Evolutionary conservation across 345 rosid genomes (phyloP).

Genomic region (Psidium guajava): DNA sequence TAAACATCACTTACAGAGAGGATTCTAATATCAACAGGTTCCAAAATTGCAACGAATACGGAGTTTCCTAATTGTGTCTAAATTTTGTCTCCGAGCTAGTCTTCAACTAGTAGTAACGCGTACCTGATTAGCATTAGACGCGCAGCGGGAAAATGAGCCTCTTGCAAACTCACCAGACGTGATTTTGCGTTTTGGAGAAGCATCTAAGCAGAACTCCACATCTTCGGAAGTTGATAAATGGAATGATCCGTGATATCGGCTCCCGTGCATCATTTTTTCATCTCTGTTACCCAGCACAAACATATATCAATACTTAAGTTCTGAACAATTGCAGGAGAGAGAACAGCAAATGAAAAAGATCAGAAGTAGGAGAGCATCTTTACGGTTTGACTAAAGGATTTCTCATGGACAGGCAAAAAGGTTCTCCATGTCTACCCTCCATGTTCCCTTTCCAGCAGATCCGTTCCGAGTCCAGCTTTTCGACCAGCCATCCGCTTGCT

Average conservation of each 20-base stretch:
- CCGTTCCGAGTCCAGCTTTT: neutral
- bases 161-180: constrained; percentile 49
- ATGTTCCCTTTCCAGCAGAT: constrained; percentile 19
- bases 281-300: constrained; percentile 26
- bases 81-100: neutral
- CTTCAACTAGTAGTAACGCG: neutral
- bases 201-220: constrained; percentile 57
- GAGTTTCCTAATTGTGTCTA: neutral
- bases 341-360: neutral
- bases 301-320: too few species aligned
- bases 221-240: constrained; percentile 41
- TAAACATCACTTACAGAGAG: neutral
- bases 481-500: constrained; percentile 26
- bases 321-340: neutral
- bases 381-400: constrained; percentile 32
- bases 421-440: constrained; percentile 26
- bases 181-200: constrained; percentile 52
- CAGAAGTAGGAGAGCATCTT: neutral
- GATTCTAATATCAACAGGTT: neutral
- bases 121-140: constrained; percentile 74
- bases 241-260: constrained; percentile 25
- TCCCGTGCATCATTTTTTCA: constrained; percentile 28
- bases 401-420: neutral
- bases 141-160: constrained; percentile 60
- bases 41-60: neutral